Evolutionary conservation across 2,329 filamentous ascomycete species (phyloP).

Genomic region (Cadophora malorum): DNA sequence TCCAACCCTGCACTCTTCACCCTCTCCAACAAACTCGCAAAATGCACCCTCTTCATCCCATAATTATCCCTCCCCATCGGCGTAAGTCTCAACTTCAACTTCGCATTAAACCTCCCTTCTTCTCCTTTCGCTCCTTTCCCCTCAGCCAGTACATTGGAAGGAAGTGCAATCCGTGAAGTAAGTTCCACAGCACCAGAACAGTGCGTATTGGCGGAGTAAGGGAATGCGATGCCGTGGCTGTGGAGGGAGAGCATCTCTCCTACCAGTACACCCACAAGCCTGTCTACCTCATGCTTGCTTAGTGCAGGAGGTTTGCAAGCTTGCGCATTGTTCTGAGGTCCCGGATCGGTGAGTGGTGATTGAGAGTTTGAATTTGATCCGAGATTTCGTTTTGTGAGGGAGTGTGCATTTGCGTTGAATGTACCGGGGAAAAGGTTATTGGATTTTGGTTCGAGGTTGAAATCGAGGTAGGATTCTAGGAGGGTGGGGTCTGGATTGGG

Average conservation of each 20-base stretch:
- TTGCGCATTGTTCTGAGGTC: too few relatives aligned
- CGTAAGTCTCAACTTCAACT: not conserved
- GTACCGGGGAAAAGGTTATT: not conserved
- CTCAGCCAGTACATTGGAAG: too few relatives aligned
- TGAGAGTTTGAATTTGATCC: not conserved
- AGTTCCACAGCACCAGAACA: not conserved
- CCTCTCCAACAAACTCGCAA: conserved; percentile 1
- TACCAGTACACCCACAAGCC: not conserved
- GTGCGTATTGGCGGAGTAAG: not conserved
- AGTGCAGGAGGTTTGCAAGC: not conserved
- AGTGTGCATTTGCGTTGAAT: not conserved
- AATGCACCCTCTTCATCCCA: conserved; percentile 10
- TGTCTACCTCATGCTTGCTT: not conserved
- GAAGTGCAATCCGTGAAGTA: too few relatives aligned
- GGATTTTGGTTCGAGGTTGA: not conserved
- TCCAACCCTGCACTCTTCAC: not conserved
- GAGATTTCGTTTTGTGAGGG: not conserved
- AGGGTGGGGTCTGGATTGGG: too few relatives aligned
- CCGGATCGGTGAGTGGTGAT: not conserved
- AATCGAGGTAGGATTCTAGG: conserved; percentile 14
- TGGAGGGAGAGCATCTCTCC: not conserved
- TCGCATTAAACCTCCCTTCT: not conserved
- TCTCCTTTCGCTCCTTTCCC: too few relatives aligned
- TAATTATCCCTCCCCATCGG: not conserved
- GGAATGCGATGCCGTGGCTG: not conserved